Evolutionary conservation across 176 grass and related monocot genomes (phyloP).

Genomic region (Tuctoria greenei): DNA sequence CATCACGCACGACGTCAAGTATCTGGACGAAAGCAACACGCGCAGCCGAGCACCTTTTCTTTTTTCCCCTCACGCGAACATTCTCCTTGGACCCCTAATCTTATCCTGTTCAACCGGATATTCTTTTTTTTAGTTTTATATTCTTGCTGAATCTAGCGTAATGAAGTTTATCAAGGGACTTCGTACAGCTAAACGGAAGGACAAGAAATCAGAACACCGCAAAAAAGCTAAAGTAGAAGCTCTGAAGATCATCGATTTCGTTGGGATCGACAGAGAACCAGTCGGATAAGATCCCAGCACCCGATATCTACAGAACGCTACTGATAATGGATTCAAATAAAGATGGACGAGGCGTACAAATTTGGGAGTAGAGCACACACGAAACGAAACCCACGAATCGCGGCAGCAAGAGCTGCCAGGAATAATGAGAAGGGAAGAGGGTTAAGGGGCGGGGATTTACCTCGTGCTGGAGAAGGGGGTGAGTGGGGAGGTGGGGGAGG

Average conservation of each 20-base stretch:
- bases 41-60: background rate
- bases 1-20: background rate
- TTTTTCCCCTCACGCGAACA: background rate
- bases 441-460: background rate
- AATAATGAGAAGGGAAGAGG: background rate
- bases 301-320: background rate
- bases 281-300: background rate
- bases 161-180: background rate
- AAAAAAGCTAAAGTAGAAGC: background rate
- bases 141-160: background rate
- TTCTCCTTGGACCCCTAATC: background rate
- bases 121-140: background rate
- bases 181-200: background rate
- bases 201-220: background rate
- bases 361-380: background rate
- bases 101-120: background rate
- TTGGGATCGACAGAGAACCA: background rate
- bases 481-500: conserved; percentile 46
- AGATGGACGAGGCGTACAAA: background rate
- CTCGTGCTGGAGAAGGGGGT: conserved; percentile 46
- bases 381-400: background rate
- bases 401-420: background rate
- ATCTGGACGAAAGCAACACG: conserved; percentile 7
- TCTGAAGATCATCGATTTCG: background rate
- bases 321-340: background rate